Base-by-base conservation (phyloP, 371 early-diverging fungal species). In the Apophysomyces sp. region DNA sequence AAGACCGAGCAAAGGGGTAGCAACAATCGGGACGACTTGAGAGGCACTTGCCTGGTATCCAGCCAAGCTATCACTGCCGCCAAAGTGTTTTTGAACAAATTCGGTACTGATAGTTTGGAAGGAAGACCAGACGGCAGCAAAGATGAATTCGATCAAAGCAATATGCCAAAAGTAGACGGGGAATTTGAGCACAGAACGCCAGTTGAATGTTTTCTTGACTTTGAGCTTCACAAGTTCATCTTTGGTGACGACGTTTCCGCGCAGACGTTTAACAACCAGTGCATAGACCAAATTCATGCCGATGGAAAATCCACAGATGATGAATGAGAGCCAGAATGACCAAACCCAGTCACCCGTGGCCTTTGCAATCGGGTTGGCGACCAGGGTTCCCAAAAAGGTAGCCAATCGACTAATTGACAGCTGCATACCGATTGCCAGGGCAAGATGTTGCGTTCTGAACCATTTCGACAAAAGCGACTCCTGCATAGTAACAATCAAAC, bases 381-480 rank as follows among this genome's bases (percentile, higher is more conserved):
- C 77, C 8, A 82, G 62, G 24, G 76, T 81, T 24, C 81, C 82
- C n/a, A 86, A 56, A 49, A 82, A 82, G 16, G 76, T 71, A 13
- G 82, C 67, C 1, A 85, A 62, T 28, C 83, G 76, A 58, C 83
- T 79, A 60, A 79, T 72, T 15, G 82, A 80, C 8, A 86, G 74
- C 54, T 85, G 86, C 27, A 83, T 61, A 61, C 83, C 78, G 40
- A 79, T 72, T 4, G 71, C 73, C 29, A 71, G 18, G n/a, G 76
- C 66, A 1, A 79, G 57, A 49, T 65, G 62, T 30, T 69, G 62
- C 4, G 73, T 75, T 61, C 84, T 72, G 65, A 86, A 86, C 86
- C 86, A 86, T 57, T 83, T 81, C 0, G 80, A 74, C 1, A 85
- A 63, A 0, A 85, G 71, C 6, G 84, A 80, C 67, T 86, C 83